Base-by-base conservation (phyloP, 768 basidiomycete genomes). In the Tricholoma furcatifolium region DNA sequence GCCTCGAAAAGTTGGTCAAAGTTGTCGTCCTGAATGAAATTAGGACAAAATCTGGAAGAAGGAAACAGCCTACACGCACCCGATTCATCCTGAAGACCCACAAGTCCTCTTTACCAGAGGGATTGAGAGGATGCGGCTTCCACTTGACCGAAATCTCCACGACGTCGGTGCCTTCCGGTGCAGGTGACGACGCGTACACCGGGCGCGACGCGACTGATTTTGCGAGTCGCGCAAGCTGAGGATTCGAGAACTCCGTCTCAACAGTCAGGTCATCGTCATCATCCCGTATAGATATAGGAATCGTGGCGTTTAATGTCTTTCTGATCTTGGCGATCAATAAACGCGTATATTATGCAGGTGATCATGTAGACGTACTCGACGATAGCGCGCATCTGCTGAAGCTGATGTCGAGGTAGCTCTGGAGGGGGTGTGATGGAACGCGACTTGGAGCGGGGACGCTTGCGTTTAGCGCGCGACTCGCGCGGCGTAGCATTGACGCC, bases 401-500 rank as follows among this genome's bases (percentile, higher is more conserved):
- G 70, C 50, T 83, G 77, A 27, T 80, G 71, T 9, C 67, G 62
- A 2, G 85, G 70, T 12, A 91, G 66, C 32, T 72, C 74, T 0
- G 89, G 90, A 4, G 89, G 89, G 2, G 90, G 89, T 0, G 89
- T 92, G 35, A 91, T 78, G 3, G 89, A 92, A 20, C 75, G 70
- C 27, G 87, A 90, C 35, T 83, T 83, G 63, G 81, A 84, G 41
- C 83, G 77, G 32, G 70, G 62, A 30, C 78, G 75, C 36, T 70
- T 60, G 35, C 78, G 75, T 55, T 73, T 72, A 2, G 60, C 48
- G 18, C 56, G 44, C 30, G 57, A 75, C 70, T 53, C 70, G 60
- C 54, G 73, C 59, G 60, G 65, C 44, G 60, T 67, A 51, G 51
- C 53, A 3, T 47, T 64, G 30, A 47, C 52, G 12, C 49, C 68